phyloP scores from a whole-genome alignment of 2,329 filamentous ascomycete species.

The Grosmannia huntii region DNA sequence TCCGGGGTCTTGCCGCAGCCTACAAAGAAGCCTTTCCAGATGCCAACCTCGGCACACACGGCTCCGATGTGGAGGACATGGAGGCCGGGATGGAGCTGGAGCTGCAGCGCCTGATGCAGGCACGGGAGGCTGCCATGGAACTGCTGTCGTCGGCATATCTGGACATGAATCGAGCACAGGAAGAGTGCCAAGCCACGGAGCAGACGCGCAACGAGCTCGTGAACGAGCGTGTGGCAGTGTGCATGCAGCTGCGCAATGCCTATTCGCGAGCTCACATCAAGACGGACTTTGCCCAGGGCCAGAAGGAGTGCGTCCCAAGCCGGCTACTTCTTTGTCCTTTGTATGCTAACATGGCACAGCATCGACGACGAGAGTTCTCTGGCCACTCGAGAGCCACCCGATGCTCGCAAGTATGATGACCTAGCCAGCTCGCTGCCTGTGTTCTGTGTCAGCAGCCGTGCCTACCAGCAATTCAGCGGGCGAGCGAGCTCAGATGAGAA shows the following conservation, averaged over 20 bases:
- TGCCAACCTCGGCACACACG: neutral
- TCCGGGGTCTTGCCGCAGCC: neutral
- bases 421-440: conserved; percentile 44
- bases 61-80: neutral
- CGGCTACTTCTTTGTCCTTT: neutral
- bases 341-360: conserved; percentile 11
- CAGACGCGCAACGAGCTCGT: neutral
- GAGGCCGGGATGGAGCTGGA: conserved; percentile 19
- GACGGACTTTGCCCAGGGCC: conserved; percentile 44
- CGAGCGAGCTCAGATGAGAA: conserved; percentile 36
- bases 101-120: neutral
- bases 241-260: conserved; percentile 42
- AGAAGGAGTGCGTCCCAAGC: conserved; percentile 36
- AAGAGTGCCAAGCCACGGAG: neutral
- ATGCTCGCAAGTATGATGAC: conserved; percentile 46
- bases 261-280: conserved; percentile 42
- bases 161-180: conserved; percentile 15
- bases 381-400: conserved; percentile 39
- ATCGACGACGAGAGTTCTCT: conserved; percentile 42
- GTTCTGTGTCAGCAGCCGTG: conserved; percentile 51
- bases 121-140: neutral
- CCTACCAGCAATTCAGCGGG: conserved; percentile 49
- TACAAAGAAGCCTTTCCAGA: neutral
- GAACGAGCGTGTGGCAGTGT: conserved; percentile 21
- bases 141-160: conserved; percentile 19